Base-by-base conservation (phyloP, 2,329 filamentous ascomycete species). In the Colletotrichum sp. region DNA sequence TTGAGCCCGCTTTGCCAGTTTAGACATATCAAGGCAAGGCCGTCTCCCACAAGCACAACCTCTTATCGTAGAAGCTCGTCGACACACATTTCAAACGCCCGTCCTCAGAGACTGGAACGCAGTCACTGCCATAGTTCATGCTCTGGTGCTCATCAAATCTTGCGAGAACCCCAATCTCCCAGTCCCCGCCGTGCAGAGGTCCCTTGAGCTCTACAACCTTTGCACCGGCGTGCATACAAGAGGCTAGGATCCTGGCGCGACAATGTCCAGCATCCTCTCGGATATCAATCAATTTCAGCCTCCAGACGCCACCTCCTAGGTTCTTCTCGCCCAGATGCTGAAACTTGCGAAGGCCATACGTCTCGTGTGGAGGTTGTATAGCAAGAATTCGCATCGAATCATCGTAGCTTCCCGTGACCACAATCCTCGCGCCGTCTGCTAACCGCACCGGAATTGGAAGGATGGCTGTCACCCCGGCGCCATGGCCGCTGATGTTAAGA, bases 121-220 rank as follows among this genome's bases (percentile, higher is more conserved):
- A 90, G 84, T 96, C 96, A 79, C 94, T 95, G 8, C 94, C 96
- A 83, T 98, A 98, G 81, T 98, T 98, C 95, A 98, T 98, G 83
- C 95, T 98, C 85, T 94, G 88, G 82, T 98, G 96, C 82, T 96
- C 94, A 79, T 95, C 94, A 81, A 98, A 98, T 68, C 89, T 90
- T 0, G 90, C 93, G 63, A 96, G 79, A 2, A 96, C 87, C 59
- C 90, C 86, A 73, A 97, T 93, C 2, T 80, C 81, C 90, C 93
- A 95, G 22, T 78, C 77, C n/a, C 72, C 85, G 75, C 77, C 84
- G 2, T 84, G 80, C 2, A 82, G 81, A 32, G 79, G 75, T 30
- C 85, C 82, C 12, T 79, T 76, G 22, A 91, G 80, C 52, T 88
- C 85, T 8, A 94, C 80, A n/a, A 98, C 85, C 70, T 93, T 91